Percentiles rank a stretch among this genome's conserved stretches.
phyloP scores from a whole-genome alignment of 2,329 filamentous ascomycete species.

The Amesomyces nigricolor region DNA sequence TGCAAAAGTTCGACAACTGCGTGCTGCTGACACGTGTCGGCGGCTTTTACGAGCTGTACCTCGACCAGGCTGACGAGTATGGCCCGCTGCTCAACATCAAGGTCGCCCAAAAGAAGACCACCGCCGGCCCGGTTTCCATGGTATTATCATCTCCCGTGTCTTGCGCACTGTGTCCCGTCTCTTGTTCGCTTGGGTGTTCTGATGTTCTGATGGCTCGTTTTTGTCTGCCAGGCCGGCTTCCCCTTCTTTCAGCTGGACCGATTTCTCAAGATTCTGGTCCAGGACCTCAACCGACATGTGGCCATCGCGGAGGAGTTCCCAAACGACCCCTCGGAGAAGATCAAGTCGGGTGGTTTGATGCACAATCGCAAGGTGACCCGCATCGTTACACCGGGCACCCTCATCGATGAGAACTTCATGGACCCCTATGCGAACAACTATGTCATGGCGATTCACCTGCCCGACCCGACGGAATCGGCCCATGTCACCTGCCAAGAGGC shows the following conservation, averaged over 20 bases:
- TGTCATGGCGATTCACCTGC: constrained; percentile 70
- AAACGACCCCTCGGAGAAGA: constrained; percentile 62
- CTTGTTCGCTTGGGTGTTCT: constrained; percentile 20
- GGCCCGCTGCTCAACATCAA: constrained; percentile 84
- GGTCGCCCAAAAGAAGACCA: constrained; percentile 75
- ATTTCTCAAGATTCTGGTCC: constrained; percentile 86
- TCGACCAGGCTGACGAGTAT: constrained; percentile 87
- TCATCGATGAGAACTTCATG: constrained; percentile 97
- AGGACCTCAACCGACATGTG: constrained; percentile 85
- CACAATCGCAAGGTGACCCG: constrained; percentile 81
- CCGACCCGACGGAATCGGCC: constrained; percentile 17
- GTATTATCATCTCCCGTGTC: constrained; percentile 37
- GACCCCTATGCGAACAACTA: constrained; percentile 93
- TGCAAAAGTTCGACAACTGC: constrained; percentile 85
- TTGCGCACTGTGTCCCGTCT: constrained; percentile 12
- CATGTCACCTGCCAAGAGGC: constrained; percentile 8
- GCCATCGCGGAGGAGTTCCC: constrained; percentile 92
- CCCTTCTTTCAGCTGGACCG: constrained; percentile 89
- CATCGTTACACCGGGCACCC: constrained; percentile 86
- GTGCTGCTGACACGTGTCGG: constrained; percentile 88
- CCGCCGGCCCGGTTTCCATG: constrained; percentile 76
- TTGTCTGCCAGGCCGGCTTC: constrained; percentile 66
- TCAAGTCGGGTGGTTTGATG: constrained; percentile 70
- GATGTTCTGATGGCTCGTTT: constrained; percentile 25
- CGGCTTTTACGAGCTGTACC: constrained; percentile 96